Base-by-base conservation (phyloP, 345 rosid genomes). In the Linum lewisii region DNA sequence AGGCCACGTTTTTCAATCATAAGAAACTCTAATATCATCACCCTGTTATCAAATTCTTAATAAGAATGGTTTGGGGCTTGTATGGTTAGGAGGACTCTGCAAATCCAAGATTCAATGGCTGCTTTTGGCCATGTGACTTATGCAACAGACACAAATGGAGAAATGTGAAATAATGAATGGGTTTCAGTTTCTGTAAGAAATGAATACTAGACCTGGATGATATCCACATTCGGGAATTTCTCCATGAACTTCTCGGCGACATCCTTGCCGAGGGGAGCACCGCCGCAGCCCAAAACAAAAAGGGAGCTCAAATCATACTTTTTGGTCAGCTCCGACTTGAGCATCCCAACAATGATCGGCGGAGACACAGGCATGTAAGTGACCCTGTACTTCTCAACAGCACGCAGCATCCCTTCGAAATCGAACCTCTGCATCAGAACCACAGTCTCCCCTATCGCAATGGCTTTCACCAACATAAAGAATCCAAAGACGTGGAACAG, bases 241-340 rank as follows among this genome's bases (percentile, higher is more conserved):
- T 74, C 58, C 55, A 61, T 79, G 71, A 91, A 91, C 65, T 68
- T 80, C 72, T 73, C 78, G n/a, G 82, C 76, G 7, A 80, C 72
- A 63, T 88, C 95, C 82, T 80, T 84, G 4, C 93, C 86, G 0
- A 92, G 75, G 14, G 98, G 90, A 7, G 98, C 96, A 1, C 95
- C 98, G 13, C 95, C 96, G 61, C 84, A 63, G 1, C 81, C 87
- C 15, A 92, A 67, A 37, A 60, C 1, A 70, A 23, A 61, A 18
- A 92, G 76, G 21, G 96, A 88, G 63, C 85, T 71, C 51, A 92
- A 62, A 65, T 88, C 87, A 25, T 81, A 86, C 74, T 77, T 82
- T 1, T 58, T 70, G 15, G 95, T 81, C 57, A 84, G 42, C 51
- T 88, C 93, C 52, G 87, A 84, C 68, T 84, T 92, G 34, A 68